Evolutionary conservation across 176 grass and related monocot genomes (phyloP), one percentile per base, ranked within the genome.

Genomic region (Eleusine indica): DNA sequence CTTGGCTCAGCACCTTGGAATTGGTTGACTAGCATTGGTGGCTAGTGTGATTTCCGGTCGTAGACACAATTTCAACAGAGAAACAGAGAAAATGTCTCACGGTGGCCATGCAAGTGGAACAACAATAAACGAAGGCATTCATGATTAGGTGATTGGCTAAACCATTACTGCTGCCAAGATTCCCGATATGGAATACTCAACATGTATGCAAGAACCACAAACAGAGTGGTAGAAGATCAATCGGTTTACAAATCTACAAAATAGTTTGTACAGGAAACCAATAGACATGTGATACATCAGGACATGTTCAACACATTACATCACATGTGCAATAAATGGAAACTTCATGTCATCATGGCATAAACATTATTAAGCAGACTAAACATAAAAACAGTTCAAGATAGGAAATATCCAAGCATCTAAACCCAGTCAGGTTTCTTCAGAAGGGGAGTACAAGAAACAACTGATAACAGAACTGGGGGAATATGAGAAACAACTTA

Each of bases 401-500:
- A 19, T 8, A 63, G 35, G 13, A 63, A 64, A 54, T 32, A 71
- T 72, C 7, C 19, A 74, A 63, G 44, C 22, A 88, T 79, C 21
- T 57, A 41, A 28, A 72, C n/a, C 11, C n/a, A 67, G 43, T 63
- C 12, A n/a, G 44, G 44, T 17, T 73, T 68, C 21, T 82, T 63
- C 85, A 7, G 39, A 60, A 60, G 10, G 57, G 56, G 21, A 9
- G 57, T 60, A n/a, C 7, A 60, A 60, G 21, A 60, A 60, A n/a
- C 17, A 44, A 29, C 77, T 71, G 54, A 74, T 8, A 67, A 32
- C 30, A 11, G 62, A 81, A 71, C 62, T 43, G 58, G 9, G 43
- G 29, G 21, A 62, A 70, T 73, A 47, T 12, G 52, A 53, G 40
- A 62, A 89, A 72, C 42, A 84, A 58, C 22, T 74, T 77, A 80